phyloP scores from a whole-genome alignment of 164 flowering plant genomes.

The Chimonanthus salicifolius region DNA sequence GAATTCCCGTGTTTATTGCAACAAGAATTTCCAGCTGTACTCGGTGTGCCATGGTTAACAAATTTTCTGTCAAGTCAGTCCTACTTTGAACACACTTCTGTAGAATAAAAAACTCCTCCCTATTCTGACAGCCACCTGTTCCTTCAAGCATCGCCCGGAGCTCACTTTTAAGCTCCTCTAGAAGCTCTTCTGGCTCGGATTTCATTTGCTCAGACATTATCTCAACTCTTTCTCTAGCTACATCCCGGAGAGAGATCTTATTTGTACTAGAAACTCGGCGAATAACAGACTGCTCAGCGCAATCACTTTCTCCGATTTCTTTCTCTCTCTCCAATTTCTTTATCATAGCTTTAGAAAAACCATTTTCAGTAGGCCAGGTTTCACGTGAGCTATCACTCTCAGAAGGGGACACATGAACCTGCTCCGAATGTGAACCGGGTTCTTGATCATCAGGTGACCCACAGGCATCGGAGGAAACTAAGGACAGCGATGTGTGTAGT shows the following conservation, averaged over 20 bases:
- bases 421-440: slow-evolving; percentile 46
- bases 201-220: slow-evolving; percentile 63
- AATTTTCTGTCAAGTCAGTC: slow-evolving; percentile 66
- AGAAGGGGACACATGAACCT: slow-evolving; percentile 71
- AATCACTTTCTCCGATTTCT: slow-evolving; percentile 47
- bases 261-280: slow-evolving; percentile 59
- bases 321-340: slow-evolving; percentile 57
- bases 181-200: slow-evolving; percentile 57
- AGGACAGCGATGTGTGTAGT: slow-evolving; percentile 31
- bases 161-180: slow-evolving; percentile 71
- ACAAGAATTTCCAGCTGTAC: slow-evolving; percentile 89
- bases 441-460: slow-evolving; percentile 10
- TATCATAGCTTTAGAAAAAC: slow-evolving; percentile 30
- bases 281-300: slow-evolving; percentile 60
- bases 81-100: slow-evolving; percentile 79
- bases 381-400: slow-evolving; percentile 96
- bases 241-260: slow-evolving; percentile 61
- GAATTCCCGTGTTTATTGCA: slow-evolving; percentile 88
- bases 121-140: slow-evolving; percentile 70
- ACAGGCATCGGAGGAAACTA: slow-evolving; percentile 23
- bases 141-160: slow-evolving; percentile 84
- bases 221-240: slow-evolving; percentile 80
- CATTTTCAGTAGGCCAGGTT: slow-evolving; percentile 57
- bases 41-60: slow-evolving; percentile 65
- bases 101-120: slow-evolving; percentile 69